Evolutionary conservation across 345 rosid genomes (phyloP).

Genomic region (Xanthoceras sorbifolium): DNA sequence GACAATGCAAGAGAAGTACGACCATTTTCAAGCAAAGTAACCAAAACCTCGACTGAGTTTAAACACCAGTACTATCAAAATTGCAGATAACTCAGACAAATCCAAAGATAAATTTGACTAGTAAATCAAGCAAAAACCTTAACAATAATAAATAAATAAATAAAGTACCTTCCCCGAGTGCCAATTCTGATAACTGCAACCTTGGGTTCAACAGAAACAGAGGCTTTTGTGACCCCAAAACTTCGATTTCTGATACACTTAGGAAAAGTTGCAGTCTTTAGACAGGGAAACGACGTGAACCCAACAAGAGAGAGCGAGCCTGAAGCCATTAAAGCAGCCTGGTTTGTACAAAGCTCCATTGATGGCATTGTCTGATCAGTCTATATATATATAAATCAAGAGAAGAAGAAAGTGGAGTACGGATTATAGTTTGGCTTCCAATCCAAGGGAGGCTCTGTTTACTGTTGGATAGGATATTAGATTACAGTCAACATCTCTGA

Average conservation of each 20-base stretch:
- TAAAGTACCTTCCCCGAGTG: conserved; percentile 82
- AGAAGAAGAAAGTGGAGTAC: background rate
- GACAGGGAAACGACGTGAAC: conserved; percentile 37
- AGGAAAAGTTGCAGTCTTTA: conserved; percentile 37
- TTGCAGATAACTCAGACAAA: conserved; percentile 9
- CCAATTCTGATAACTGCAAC: conserved; percentile 80
- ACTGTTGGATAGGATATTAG: conserved; percentile 13
- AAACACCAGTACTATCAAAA: background rate
- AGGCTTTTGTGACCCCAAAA: conserved; percentile 50
- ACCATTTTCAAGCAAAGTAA: too few relatives aligned
- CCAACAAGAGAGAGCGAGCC: conserved; percentile 62
- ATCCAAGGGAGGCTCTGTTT: conserved; percentile 8
- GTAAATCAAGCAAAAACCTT: background rate
- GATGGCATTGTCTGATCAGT: background rate
- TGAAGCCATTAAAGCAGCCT: conserved; percentile 22
- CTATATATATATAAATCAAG: background rate
- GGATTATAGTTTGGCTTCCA: background rate
- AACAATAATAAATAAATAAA: background rate
- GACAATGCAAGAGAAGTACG: too few relatives aligned
- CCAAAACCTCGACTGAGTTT: background rate
- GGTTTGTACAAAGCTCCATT: conserved; percentile 43
- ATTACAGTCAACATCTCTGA: background rate
- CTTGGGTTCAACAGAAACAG: conserved; percentile 69
- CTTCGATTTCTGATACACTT: conserved; percentile 31
- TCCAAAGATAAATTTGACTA: background rate